Evolutionary conservation across 2,329 filamentous ascomycete genomes (phyloP), one percentile per base, ranked within the genome.

Genomic region (Fusarium musae): DNA sequence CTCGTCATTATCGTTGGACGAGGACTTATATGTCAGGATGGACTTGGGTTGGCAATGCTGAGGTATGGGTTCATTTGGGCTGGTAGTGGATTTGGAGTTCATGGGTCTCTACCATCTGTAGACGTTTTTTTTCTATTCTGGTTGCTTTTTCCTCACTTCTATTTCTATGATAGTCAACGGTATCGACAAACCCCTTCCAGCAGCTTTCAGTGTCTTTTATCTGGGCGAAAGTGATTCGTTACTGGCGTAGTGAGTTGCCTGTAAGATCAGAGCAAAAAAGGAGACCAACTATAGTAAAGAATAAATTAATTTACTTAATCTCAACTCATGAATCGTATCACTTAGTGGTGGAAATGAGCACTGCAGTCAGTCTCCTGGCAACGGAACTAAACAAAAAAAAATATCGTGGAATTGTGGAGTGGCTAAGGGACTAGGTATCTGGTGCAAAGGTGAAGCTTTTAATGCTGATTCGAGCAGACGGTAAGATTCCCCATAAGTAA

Each of bases 31-130:
- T 65, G 59, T 40, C 53, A 66, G 63, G 66, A 63, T 59, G 69
- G 52, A 59, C 54, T 66, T 56, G 61, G 68, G 59, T 69, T 69
- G 70, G 66, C 68, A 75, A 64, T 69, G 66, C 49, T 75, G 59
- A 63, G 66, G 69, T 68, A 70, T 59, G 66, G 75, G 62, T 65
- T 68, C 67, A 52, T 26, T 52, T 71, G 50, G 73, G 69, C 67
- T 28, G 50, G 21, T 39, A 67, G 49, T 63, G 75, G 72, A 70
- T 47, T 54, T 62, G 76, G 75, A 78, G 75, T 78, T 78, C 34
- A 60, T 68, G 75, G 76, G 72, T 70, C 57, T 78, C 68, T 68
- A 75, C 69, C 63, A 75, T 75, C 56, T 78, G 75, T 78, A 78
- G 75, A 76, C 70, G 71, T 60, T 62, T 68, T 71, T 66, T 71